These are phyloP conservation scores for Coriaria nepalensis DNA, from an alignment of 306 rosid species.

Conservation along the genomic window DNA sequence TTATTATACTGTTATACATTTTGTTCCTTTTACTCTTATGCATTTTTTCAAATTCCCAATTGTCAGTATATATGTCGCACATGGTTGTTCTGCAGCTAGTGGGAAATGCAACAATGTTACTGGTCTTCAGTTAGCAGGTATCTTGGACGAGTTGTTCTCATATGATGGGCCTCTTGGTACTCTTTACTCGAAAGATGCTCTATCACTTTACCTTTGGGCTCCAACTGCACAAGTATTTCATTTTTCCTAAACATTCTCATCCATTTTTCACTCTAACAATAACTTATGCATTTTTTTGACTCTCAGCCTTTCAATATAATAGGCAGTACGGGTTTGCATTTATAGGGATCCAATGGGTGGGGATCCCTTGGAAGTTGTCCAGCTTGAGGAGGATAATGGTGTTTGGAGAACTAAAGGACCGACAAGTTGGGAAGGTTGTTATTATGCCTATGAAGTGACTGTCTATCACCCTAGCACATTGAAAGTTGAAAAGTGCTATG, in stretches of 20 bases:
- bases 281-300: conserved; percentile 3
- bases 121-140: conserved; percentile 87
- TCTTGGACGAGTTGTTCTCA: conserved; percentile 74
- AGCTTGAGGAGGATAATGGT: conserved; percentile 74
- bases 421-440: conserved; percentile 76
- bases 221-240: conserved; percentile 81
- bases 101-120: conserved; percentile 56
- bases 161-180: conserved; percentile 86
- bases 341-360: conserved; percentile 51
- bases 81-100: conserved; percentile 30
- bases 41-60: too few relatives aligned
- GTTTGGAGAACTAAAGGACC: conserved; percentile 78
- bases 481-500: conserved; percentile 54
- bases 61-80: too few relatives aligned
- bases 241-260: conserved; percentile 2
- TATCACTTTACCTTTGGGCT: conserved; percentile 85
- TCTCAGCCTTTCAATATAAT: conserved; percentile 15
- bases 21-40: too few relatives aligned
- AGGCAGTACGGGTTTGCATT: conserved; percentile 53
- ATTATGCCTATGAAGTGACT: conserved; percentile 70
- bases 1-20: too few relatives aligned
- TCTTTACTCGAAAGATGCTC: conserved; percentile 42
- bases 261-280: conserved; percentile 1
- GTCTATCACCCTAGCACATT: conserved; percentile 82
- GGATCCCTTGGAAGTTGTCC: conserved; percentile 44